A percentile compares a stretch with the other conserved stretches of the same genome.
These are phyloP conservation scores for Aureobasidium sp. DNA, from an alignment of 2,329 filamentous ascomycete genomes.

Conservation along the genomic window DNA sequence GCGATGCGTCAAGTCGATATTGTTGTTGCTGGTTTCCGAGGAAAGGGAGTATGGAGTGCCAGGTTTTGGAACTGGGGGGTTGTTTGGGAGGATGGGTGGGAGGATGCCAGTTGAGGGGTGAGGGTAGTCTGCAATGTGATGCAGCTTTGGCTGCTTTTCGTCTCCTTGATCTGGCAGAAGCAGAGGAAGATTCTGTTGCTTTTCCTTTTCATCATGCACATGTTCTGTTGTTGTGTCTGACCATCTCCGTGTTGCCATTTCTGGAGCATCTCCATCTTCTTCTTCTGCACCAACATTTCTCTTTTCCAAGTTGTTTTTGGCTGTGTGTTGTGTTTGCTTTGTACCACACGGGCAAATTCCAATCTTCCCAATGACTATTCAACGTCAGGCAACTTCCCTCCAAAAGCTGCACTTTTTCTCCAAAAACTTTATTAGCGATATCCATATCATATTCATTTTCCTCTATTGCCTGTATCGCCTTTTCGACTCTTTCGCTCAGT, in stretches of 20 bases:
- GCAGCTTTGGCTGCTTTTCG: no score
- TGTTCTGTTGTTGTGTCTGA: no score
- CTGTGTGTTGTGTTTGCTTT: no score
- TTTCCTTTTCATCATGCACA: no score
- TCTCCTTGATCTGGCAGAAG: no score
- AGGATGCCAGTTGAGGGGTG: background rate
- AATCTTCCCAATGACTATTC: conserved; percentile 27
- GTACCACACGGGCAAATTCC: conserved; percentile 25
- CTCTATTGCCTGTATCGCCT: conserved; percentile 17
- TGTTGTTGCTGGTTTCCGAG: background rate
- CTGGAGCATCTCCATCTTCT: background rate
- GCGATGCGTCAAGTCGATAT: background rate
- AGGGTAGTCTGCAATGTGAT: no score
- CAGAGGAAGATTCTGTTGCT: no score
- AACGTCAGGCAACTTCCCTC: conserved; percentile 22
- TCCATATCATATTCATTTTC: conserved; percentile 26
- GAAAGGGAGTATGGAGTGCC: background rate
- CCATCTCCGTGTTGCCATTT: no score
- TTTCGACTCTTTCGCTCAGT: conserved; percentile 21
- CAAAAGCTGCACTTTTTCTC: conserved; percentile 23
- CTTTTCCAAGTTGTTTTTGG: background rate
- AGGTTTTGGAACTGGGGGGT: background rate
- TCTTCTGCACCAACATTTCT: background rate
- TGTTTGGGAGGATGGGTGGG: background rate
- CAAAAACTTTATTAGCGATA: conserved; percentile 24